A percentile compares a stretch with the other conserved stretches of the same genome.
Evolutionary conservation across 2,329 filamentous ascomycete species (phyloP).

Genomic region (Fusarium illudens): DNA sequence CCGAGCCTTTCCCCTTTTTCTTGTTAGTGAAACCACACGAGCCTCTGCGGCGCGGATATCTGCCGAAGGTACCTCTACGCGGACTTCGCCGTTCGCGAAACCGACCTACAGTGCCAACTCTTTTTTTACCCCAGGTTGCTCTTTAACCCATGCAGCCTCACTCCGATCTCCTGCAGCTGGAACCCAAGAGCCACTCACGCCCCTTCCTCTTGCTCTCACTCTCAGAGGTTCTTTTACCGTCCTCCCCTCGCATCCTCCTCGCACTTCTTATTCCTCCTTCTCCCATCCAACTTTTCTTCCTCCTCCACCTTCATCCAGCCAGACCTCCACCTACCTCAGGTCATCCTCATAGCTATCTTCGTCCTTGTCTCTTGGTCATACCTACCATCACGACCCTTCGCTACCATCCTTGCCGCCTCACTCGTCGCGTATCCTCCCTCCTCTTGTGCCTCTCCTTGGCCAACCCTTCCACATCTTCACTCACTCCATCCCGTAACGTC

Average conservation of each 20-base stretch:
- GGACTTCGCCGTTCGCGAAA: slow-evolving; percentile 33
- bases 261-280: slow-evolving; percentile 38
- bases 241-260: slow-evolving; percentile 37
- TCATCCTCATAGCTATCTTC: slow-evolving; percentile 3
- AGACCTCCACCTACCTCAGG: slow-evolving; percentile 1
- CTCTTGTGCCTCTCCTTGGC: slow-evolving; percentile 21
- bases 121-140: slow-evolving; percentile 37
- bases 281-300: slow-evolving; percentile 36
- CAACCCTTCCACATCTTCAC: slow-evolving; percentile 12
- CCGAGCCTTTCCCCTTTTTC: background rate
- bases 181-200: slow-evolving; percentile 42
- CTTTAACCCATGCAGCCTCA: slow-evolving; percentile 35
- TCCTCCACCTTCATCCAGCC: slow-evolving; percentile 21
- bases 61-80: slow-evolving; percentile 21
- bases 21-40: slow-evolving; percentile 1
- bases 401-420: slow-evolving; percentile 1
- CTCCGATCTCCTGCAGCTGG: slow-evolving; percentile 39
- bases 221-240: slow-evolving; percentile 41
- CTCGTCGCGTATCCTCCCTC: background rate
- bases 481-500: slow-evolving; percentile 6
- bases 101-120: slow-evolving; percentile 37
- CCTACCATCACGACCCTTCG: slow-evolving; percentile 9
- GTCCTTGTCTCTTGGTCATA: slow-evolving; percentile 2
- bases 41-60: slow-evolving; percentile 13
- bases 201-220: slow-evolving; percentile 40